Percentiles rank a stretch among this genome's conserved stretches.
Evolutionary conservation across 2,329 filamentous ascomycete species (phyloP).

Genomic region (Achaetomium macrosporum): DNA sequence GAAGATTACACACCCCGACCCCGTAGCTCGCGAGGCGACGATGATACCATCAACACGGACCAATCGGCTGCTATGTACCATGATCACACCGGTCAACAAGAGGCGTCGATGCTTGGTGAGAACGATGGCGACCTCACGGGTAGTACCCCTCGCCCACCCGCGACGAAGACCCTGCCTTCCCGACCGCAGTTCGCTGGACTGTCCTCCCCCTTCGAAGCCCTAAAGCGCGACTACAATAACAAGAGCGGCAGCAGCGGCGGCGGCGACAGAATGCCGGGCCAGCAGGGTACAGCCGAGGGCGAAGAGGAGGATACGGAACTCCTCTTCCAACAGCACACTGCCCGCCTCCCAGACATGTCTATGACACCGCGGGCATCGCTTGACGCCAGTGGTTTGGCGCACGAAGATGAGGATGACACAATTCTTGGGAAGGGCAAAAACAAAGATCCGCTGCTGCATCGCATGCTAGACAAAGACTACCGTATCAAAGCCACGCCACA

Average conservation of each 20-base stretch:
- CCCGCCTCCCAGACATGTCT: constrained; percentile 55
- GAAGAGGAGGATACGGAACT: constrained; percentile 38
- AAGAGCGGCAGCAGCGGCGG: constrained; percentile 32
- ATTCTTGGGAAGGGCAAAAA: constrained; percentile 30
- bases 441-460: constrained; percentile 78
- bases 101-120: constrained; percentile 64
- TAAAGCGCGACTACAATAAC: constrained; percentile 60
- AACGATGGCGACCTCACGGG: constrained; percentile 52
- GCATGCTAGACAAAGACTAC: constrained; percentile 92
- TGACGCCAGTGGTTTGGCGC: constrained; percentile 37
- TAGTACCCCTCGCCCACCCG: constrained; percentile 60
- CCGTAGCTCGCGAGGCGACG: constrained; percentile 32
- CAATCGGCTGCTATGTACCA: constrained; percentile 27
- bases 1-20: constrained; percentile 32
- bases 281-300: constrained; percentile 26
- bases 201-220: constrained; percentile 69
- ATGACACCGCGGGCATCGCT: constrained; percentile 56
- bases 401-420: constrained; percentile 24
- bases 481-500: constrained; percentile 88
- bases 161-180: constrained; percentile 41
- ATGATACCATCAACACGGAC: constrained; percentile 37
- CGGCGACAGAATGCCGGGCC: constrained; percentile 28
- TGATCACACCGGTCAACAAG: constrained; percentile 29
- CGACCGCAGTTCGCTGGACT: constrained; percentile 56
- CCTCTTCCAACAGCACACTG: constrained; percentile 47